Evolutionary conservation across 257 asterid genomes (phyloP).

Genomic region (Lavandula angustifolia): DNA sequence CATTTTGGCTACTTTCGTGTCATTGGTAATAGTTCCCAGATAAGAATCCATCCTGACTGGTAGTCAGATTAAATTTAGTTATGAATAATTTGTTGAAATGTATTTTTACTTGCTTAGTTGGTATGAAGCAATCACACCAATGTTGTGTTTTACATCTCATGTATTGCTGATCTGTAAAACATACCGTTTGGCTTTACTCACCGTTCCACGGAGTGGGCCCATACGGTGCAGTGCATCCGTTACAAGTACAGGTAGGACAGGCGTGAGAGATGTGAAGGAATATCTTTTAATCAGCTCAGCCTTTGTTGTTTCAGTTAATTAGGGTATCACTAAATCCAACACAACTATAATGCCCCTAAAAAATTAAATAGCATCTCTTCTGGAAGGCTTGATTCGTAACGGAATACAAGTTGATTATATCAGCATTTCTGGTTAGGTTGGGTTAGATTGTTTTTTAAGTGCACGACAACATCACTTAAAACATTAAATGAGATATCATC

Average conservation of each 20-base stretch:
- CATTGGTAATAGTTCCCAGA: conserved; percentile 23
- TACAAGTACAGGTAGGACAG: conserved; percentile 27
- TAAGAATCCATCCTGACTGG: conserved; percentile 19
- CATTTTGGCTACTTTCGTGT: conserved; percentile 23
- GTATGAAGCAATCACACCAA: conserved; percentile 17
- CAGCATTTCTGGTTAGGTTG: conserved; percentile 13
- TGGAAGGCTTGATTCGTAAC: conserved; percentile 11
- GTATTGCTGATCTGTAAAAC: conserved; percentile 14
- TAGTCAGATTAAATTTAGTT: conserved; percentile 1
- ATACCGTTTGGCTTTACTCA: conserved; percentile 19
- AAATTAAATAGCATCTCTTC: conserved; percentile 10
- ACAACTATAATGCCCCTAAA: conserved; percentile 20
- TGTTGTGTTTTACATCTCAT: conserved; percentile 24
- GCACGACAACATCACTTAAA: conserved; percentile 8
- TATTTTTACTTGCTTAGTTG: conserved; percentile 16
- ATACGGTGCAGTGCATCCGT: conserved; percentile 28
- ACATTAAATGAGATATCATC: conserved; percentile 16
- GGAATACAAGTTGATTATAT: conserved; percentile 8
- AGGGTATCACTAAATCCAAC: conserved; percentile 5
- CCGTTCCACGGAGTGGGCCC: conserved; percentile 25
- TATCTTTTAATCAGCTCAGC: background rate
- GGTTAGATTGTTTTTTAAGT: conserved; percentile 16
- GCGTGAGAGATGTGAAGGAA: conserved; percentile 27
- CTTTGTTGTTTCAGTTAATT: conserved; percentile 17
- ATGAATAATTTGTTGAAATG: conserved; percentile 4